Conservation (phyloP, 768 basidiomycete genomes). For the Boletus vermiculosoides region DNA sequence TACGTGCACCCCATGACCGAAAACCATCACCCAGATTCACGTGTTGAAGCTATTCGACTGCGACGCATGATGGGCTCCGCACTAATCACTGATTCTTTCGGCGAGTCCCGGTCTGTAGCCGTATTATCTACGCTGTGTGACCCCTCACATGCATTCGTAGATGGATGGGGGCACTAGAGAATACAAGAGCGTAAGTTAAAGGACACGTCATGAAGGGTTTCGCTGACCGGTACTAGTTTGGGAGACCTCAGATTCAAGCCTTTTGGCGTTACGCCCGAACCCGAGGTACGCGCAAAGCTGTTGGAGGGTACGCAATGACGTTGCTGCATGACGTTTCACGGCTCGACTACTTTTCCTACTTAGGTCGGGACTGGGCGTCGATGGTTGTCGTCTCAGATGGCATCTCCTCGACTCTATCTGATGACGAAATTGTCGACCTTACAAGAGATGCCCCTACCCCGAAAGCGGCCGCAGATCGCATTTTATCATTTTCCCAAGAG, state of each 20-base stretch:
- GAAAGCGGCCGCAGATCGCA: slow-evolving; percentile 74
- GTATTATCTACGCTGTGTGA: background rate
- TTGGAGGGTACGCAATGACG: slow-evolving; percentile 56
- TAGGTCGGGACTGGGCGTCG: slow-evolving; percentile 84
- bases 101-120: slow-evolving; percentile 71
- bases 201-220: background rate
- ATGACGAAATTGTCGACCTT: slow-evolving; percentile 93
- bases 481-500: slow-evolving; percentile 85
- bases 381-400: slow-evolving; percentile 92
- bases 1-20: slow-evolving; percentile 86
- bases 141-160: slow-evolving; percentile 36
- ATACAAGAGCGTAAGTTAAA: slow-evolving; percentile 75
- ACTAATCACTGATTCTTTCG: slow-evolving; percentile 90
- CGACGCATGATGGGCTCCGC: slow-evolving; percentile 89
- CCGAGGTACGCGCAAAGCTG: slow-evolving; percentile 76
- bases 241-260: slow-evolving; percentile 89
- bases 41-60: slow-evolving; percentile 79
- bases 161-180: slow-evolving; percentile 94
- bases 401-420: slow-evolving; percentile 84
- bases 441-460: slow-evolving; percentile 71
- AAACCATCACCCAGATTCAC: slow-evolving; percentile 92
- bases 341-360: background rate
- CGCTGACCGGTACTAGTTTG: slow-evolving; percentile 46
- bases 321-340: background rate
- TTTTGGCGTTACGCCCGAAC: slow-evolving; percentile 91